phyloP scores from a whole-genome alignment of 2,329 filamentous ascomycete species.

The Alternaria postmessia region DNA sequence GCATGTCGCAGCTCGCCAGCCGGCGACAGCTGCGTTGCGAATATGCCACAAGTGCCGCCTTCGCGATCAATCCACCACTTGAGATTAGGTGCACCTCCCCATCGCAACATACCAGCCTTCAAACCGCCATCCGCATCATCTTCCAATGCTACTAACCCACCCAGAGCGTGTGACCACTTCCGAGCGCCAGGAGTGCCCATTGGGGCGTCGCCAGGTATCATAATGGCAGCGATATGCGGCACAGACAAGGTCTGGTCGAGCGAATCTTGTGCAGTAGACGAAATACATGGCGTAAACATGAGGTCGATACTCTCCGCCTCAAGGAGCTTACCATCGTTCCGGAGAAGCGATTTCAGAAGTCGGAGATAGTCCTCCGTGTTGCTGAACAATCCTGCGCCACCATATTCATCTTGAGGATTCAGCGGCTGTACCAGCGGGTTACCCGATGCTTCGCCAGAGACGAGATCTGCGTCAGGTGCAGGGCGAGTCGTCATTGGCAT shows the following conservation, averaged over 20 bases:
- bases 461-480: slow-evolving; percentile 16
- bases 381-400: slow-evolving; percentile 29
- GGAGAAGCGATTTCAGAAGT: slow-evolving; percentile 28
- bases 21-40: slow-evolving; percentile 35
- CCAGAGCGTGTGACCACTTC: slow-evolving; percentile 26
- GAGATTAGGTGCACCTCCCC: slow-evolving; percentile 34
- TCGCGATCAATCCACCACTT: slow-evolving; percentile 40
- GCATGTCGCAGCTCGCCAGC: slow-evolving; percentile 31
- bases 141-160: slow-evolving; percentile 24
- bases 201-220: slow-evolving; percentile 26
- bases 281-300: slow-evolving; percentile 23
- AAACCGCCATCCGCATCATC: slow-evolving; percentile 19
- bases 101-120: slow-evolving; percentile 21
- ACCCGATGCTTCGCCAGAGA: slow-evolving; percentile 5
- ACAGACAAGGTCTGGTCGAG: slow-evolving; percentile 7
- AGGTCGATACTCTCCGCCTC: slow-evolving; percentile 21
- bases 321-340: slow-evolving; percentile 28
- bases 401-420: slow-evolving; percentile 25
- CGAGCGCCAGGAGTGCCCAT: slow-evolving; percentile 17
- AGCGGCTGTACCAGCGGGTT: slow-evolving; percentile 8
- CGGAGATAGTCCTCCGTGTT: slow-evolving; percentile 30
- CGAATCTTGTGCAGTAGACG: too few relatives aligned
- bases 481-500: slow-evolving; percentile 25
- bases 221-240: slow-evolving; percentile 8
- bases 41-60: slow-evolving; percentile 21